These are phyloP conservation scores for Hippophae rhamnoides DNA, from an alignment of 306 rosid species.

Conservation along the genomic window DNA sequence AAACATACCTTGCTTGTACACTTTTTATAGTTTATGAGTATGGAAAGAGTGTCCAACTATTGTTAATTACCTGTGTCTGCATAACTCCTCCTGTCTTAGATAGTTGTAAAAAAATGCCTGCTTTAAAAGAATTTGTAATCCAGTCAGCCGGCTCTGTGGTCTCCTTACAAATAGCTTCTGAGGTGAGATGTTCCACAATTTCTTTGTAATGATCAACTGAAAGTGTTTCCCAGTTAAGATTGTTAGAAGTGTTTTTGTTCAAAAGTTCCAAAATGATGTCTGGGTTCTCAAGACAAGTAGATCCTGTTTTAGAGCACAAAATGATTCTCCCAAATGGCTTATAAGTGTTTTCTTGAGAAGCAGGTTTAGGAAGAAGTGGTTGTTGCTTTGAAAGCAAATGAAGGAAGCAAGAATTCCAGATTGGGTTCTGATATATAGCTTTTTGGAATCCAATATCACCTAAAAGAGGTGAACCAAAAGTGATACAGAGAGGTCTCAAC, in stretches of 20 bases:
- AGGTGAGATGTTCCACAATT: slow-evolving; percentile 22
- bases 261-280: slow-evolving; percentile 26
- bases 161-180: slow-evolving; percentile 17
- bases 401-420: slow-evolving; percentile 63
- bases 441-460: slow-evolving; percentile 35
- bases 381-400: slow-evolving; percentile 41
- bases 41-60: too few relatives aligned
- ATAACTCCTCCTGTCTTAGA: slow-evolving; percentile 32
- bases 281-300: slow-evolving; percentile 43
- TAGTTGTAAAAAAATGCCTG: slow-evolving; percentile 31
- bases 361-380: slow-evolving; percentile 26
- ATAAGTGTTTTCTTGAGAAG: neutral
- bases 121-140: slow-evolving; percentile 14
- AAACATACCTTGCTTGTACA: too few relatives aligned
- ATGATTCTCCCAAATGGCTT: slow-evolving; percentile 65
- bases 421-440: slow-evolving; percentile 31
- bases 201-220: slow-evolving; percentile 26
- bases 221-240: neutral
- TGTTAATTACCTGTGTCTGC: slow-evolving; percentile 22
- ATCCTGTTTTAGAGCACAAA: slow-evolving; percentile 28
- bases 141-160: neutral
- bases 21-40: too few relatives aligned
- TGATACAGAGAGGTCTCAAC: slow-evolving; percentile 49
- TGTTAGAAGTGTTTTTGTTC: neutral
- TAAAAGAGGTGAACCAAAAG: slow-evolving; percentile 62